Evolutionary conservation across 345 rosid genomes (phyloP).

Genomic region (Bruguiera gymnorhiza): DNA sequence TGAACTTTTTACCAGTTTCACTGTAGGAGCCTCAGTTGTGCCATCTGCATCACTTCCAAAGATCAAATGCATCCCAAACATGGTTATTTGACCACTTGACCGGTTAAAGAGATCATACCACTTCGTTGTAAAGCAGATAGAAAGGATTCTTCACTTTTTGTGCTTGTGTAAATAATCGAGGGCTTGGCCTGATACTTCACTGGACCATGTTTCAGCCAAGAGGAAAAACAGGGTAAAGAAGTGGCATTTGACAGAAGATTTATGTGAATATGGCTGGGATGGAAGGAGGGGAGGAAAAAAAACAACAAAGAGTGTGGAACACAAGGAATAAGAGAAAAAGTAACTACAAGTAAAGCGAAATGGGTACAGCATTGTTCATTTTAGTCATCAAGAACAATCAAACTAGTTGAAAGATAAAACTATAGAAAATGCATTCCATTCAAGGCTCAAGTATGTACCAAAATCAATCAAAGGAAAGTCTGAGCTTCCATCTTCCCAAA

Average conservation of each 20-base stretch:
- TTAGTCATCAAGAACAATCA: neutral
- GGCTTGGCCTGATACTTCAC: constrained; percentile 93
- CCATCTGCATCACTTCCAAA: constrained; percentile 53
- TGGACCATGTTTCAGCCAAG: constrained; percentile 28
- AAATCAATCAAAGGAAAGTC: constrained; percentile 74
- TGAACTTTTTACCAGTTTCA: constrained; percentile 84
- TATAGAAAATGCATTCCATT: constrained; percentile 4
- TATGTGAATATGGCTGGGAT: neutral
- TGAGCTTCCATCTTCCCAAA: constrained; percentile 82
- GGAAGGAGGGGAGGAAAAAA: neutral
- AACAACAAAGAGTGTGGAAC: neutral
- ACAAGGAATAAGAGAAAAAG: neutral
- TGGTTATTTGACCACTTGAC: constrained; percentile 14
- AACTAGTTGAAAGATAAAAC: neutral
- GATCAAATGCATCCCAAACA: constrained; percentile 23
- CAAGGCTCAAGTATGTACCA: constrained; percentile 41
- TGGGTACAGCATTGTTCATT: neutral
- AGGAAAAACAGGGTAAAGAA: constrained; percentile 12
- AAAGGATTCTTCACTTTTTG: constrained; percentile 86
- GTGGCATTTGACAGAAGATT: neutral
- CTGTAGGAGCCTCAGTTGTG: constrained; percentile 48
- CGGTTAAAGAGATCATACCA: constrained; percentile 47
- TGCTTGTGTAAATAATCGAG: constrained; percentile 70
- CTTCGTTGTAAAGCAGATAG: constrained; percentile 69
- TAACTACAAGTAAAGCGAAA: neutral